Evolutionary conservation across 495 filamentous ascomycete species (phyloP).

Genomic region (Penicillium fimorum): DNA sequence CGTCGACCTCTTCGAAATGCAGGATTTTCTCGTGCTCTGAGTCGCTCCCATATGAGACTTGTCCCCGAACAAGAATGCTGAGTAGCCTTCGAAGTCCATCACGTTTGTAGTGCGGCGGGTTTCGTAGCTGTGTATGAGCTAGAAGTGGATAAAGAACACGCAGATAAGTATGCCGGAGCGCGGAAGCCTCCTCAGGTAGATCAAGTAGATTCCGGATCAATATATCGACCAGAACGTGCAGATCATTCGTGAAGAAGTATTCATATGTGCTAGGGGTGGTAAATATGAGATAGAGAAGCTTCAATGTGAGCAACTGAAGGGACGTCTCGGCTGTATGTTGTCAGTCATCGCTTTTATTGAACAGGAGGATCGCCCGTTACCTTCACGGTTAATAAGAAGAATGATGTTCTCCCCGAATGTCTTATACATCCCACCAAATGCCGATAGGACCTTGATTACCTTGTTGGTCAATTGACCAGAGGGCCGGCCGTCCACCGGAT

Average conservation of each 20-base stretch:
- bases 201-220: conserved; percentile 95
- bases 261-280: conserved; percentile 88
- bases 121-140: conserved; percentile 82
- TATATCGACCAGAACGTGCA: conserved; percentile 91
- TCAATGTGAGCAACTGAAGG: conserved; percentile 89
- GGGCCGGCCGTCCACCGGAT: conserved; percentile 44
- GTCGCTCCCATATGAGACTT: conserved; percentile 35
- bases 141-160: conserved; percentile 89
- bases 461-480: conserved; percentile 74
- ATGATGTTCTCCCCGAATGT: conserved; percentile 99
- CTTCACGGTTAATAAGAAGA: conserved; percentile 91
- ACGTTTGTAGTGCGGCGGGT: conserved; percentile 85
- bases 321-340: conserved; percentile 66
- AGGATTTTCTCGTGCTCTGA: conserved; percentile 49
- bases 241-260: conserved; percentile 98
- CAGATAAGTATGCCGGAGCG: conserved; percentile 95
- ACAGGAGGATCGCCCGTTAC: conserved; percentile 34
- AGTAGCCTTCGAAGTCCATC: conserved; percentile 79
- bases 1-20: conserved; percentile 89
- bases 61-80: conserved; percentile 55
- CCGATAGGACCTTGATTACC: conserved; percentile 82
- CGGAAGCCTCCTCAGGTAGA: conserved; percentile 74
- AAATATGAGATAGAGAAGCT: conserved; percentile 92
- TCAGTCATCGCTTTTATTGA: conserved; percentile 21
- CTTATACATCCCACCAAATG: conserved; percentile 76